phyloP scores from a whole-genome alignment of 768 basidiomycete genomes.

The Udeniomyces megalosporus region DNA sequence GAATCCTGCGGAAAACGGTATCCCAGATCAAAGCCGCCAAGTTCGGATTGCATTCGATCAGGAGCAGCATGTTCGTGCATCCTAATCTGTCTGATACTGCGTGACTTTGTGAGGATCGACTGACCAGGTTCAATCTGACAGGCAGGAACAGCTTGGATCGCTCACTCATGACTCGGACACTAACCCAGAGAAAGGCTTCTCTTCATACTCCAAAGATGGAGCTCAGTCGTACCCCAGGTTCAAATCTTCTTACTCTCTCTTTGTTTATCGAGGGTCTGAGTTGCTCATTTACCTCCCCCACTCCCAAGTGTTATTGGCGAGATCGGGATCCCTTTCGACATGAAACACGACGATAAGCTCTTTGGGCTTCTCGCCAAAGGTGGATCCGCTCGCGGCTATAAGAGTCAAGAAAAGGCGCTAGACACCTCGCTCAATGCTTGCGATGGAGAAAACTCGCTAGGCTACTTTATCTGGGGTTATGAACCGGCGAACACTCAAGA shows the following conservation, averaged over 20 bases:
- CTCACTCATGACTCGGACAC: background rate
- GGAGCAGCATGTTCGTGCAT: too few species aligned
- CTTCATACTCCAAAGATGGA: too few species aligned
- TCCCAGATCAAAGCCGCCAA: background rate
- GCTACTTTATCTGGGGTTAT: slow-evolving; percentile 13
- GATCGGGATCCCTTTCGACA: slow-evolving; percentile 48
- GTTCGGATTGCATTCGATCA: background rate
- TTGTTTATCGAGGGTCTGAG: too few species aligned
- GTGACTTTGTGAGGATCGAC: too few species aligned
- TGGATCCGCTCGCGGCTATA: slow-evolving; percentile 54
- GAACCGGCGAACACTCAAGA: slow-evolving; percentile 36
- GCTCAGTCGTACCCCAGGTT: too few species aligned
- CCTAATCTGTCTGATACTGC: too few species aligned
- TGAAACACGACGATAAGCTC: slow-evolving; percentile 58
- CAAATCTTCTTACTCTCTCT: too few species aligned
- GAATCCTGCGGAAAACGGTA: background rate
- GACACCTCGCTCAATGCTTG: slow-evolving; percentile 60
- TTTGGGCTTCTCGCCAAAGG: slow-evolving; percentile 58
- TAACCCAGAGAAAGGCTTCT: background rate
- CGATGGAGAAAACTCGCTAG: slow-evolving; percentile 59
- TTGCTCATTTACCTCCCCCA: too few species aligned
- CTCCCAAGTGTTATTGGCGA: slow-evolving; percentile 58
- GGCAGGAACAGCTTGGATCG: background rate
- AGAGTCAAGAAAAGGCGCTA: slow-evolving; percentile 60
- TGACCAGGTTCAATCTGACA: too few species aligned